A percentile compares a stretch with the other conserved stretches of the same genome.
Evolutionary conservation across 1,139 yeast genomes (phyloP).

Genomic region (Pneumocystis oryctolagi): DNA sequence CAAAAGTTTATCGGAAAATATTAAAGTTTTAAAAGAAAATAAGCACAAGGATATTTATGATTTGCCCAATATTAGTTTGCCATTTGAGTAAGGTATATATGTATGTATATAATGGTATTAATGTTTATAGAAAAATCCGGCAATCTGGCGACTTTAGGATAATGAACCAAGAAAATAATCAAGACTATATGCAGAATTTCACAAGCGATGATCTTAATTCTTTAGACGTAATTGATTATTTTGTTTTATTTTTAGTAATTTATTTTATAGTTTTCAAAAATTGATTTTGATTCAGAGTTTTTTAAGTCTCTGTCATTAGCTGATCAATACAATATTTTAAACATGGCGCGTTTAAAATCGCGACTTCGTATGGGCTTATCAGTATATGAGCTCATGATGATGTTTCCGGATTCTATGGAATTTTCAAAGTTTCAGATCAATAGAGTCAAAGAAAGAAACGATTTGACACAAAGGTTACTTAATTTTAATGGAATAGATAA

Average conservation of each 20-base stretch:
- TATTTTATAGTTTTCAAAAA: slow-evolving; percentile 12
- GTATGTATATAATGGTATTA: background rate
- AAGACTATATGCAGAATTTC: slow-evolving; percentile 12
- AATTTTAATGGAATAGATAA: slow-evolving; percentile 71
- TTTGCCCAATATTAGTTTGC: background rate
- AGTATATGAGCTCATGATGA: slow-evolving; percentile 62
- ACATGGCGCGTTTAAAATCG: slow-evolving; percentile 68
- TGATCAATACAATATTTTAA: slow-evolving; percentile 75
- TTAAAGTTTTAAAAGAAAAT: background rate
- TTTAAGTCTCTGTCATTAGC: slow-evolving; percentile 42
- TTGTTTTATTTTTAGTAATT: background rate
- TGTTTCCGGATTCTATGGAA: slow-evolving; percentile 76
- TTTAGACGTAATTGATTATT: slow-evolving; percentile 28
- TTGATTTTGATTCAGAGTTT: slow-evolving; percentile 29
- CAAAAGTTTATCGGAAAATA: background rate
- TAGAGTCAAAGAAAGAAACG: slow-evolving; percentile 83
- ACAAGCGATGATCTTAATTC: slow-evolving; percentile 26
- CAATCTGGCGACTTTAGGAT: background rate
- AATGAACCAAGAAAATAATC: background rate
- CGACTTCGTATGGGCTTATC: slow-evolving; percentile 90
- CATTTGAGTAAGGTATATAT: background rate
- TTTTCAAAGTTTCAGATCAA: slow-evolving; percentile 86
- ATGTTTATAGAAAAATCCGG: background rate
- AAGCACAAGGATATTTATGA: background rate
- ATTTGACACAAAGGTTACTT: slow-evolving; percentile 75